Conservation (phyloP, 176 grass and related monocot species). For the maize (Zea mays) region Zm-B73-REFERENCE-NAM-5.0 NC_050100.1:171245501-171246000, state of each 20-base stretch:
- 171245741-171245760: constrained; percentile 57
- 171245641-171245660: constrained; percentile 80
- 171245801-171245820: constrained; percentile 21
- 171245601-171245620: constrained; percentile 99
- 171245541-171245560: constrained; percentile 95
- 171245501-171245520: constrained; percentile 91
- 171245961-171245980: constrained; percentile 60
- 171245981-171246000: constrained; percentile 17
- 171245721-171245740: constrained; percentile 84
- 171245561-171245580: constrained; percentile 97
- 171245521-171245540: constrained; percentile 86
- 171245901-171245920: constrained; percentile 30
- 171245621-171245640: constrained; percentile 96
- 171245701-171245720: constrained; percentile 97
- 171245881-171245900: constrained; percentile 22
- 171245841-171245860: constrained; percentile 76
- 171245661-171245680: constrained; percentile 63
- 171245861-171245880: constrained; percentile 43
- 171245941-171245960: constrained; percentile 48
- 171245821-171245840: constrained; percentile 46
- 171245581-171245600: constrained; percentile 97
- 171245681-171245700: constrained; percentile 90
- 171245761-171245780: neutral
- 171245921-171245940: constrained; percentile 35
- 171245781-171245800: constrained; percentile 17